A percentile compares a stretch with the other conserved stretches of the same genome.
Evolutionary conservation across 257 asterid genomes (phyloP).

Genomic region (Fraxinus anomala): DNA sequence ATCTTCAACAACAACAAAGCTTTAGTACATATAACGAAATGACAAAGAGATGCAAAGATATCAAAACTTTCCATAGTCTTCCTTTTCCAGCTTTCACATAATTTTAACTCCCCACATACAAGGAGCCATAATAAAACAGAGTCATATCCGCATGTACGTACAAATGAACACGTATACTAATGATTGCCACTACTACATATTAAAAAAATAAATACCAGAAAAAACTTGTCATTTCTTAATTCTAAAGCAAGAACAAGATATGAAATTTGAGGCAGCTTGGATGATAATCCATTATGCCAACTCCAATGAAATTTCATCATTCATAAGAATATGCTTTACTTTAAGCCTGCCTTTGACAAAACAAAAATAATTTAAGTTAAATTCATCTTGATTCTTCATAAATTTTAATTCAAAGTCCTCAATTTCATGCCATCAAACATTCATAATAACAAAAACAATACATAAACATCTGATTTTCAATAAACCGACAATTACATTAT

Average conservation of each 20-base stretch:
- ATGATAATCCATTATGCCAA: slow-evolving; percentile 11
- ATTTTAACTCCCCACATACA: not conserved
- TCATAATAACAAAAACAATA: not conserved
- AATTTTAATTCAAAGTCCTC: slow-evolving; percentile 15
- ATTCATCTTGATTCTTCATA: not conserved
- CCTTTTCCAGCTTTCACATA: not conserved
- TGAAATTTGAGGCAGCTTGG: slow-evolving; percentile 9
- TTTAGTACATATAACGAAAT: not conserved
- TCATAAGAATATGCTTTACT: slow-evolving; percentile 3
- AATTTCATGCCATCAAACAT: not conserved
- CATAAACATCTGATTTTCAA: not conserved
- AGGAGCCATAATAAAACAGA: slow-evolving; percentile 2
- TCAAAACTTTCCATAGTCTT: not conserved
- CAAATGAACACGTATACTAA: not conserved
- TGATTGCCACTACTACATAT: not conserved
- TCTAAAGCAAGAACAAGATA: slow-evolving; percentile 13
- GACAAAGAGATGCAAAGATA: not conserved
- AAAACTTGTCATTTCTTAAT: not conserved
- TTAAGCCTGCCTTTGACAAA: slow-evolving; percentile 3
- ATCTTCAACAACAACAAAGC: not conserved
- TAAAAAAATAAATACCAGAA: not conserved
- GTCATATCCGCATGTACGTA: not conserved
- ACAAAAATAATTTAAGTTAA: slow-evolving; percentile 1
- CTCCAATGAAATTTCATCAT: slow-evolving; percentile 11
- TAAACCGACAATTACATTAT: not conserved